A percentile compares a stretch with the other conserved stretches of the same genome.
Evolutionary conservation across 768 basidiomycete species (phyloP).

Genomic region (Panellus pusillus): DNA sequence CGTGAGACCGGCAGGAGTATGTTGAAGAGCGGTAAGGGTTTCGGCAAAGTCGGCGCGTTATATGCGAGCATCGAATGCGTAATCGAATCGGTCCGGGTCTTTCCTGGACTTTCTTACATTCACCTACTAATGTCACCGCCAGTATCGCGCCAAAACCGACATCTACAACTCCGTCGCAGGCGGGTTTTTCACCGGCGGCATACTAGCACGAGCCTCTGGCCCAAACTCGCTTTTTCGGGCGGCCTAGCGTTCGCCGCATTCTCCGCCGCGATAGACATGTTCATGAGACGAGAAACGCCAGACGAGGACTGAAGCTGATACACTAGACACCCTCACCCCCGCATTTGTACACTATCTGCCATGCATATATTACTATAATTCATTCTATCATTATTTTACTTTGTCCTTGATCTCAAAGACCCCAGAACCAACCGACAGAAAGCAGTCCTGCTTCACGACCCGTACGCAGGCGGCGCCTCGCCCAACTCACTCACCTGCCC

Average conservation of each 20-base stretch:
- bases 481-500: conserved; percentile 82
- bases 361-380: no score
- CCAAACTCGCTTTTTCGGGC: conserved; percentile 84
- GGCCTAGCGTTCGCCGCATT: conserved; percentile 92
- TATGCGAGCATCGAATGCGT: conserved; percentile 97
- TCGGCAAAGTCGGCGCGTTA: conserved; percentile 90
- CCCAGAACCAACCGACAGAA: background rate
- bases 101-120: background rate
- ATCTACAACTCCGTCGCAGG: conserved; percentile 87
- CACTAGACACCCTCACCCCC: no score
- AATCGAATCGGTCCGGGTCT: conserved; percentile 80
- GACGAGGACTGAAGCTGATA: conserved; percentile 49
- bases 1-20: conserved; percentile 94
- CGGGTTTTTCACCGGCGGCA: conserved; percentile 85
- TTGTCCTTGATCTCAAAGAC: background rate
- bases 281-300: conserved; percentile 74
- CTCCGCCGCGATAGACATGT: conserved; percentile 86
- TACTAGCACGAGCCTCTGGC: conserved; percentile 85
- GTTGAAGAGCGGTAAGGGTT: conserved; percentile 88
- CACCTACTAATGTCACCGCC: background rate
- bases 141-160: conserved; percentile 98
- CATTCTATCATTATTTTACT: background rate
- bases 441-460: background rate
- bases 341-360: background rate
- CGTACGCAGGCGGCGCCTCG: conserved; percentile 83